Conservation (phyloP, 768 basidiomycete genomes). For the Tricholoma sp. region DNA sequence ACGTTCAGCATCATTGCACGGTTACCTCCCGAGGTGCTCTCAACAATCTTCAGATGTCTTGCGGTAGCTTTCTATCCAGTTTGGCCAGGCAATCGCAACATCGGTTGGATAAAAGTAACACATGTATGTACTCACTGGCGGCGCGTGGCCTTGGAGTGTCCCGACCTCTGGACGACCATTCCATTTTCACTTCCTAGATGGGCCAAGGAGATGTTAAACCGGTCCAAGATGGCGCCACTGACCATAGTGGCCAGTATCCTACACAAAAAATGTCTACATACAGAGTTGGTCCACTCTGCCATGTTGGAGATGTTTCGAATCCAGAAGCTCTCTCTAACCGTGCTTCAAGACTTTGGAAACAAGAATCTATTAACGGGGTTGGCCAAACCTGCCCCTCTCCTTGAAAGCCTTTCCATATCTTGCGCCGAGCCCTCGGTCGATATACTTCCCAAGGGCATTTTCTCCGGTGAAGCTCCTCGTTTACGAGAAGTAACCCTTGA, state of each 20-base stretch:
- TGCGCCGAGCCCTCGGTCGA: not conserved
- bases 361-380: not conserved
- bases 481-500: conserved; percentile 32
- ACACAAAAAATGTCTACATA: not conserved
- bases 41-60: conserved; percentile 3
- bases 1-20: conserved; percentile 1
- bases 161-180: conserved; percentile 3
- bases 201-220: conserved; percentile 3
- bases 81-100: not conserved
- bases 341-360: not conserved
- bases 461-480: conserved; percentile 26
- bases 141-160: conserved; percentile 1
- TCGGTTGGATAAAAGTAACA: conserved; percentile 3
- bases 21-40: conserved; percentile 7
- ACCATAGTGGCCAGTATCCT: not conserved
- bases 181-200: not conserved
- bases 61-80: not conserved
- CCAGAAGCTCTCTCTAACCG: not conserved
- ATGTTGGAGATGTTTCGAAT: not conserved
- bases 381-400: conserved; percentile 1
- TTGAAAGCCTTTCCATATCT: not conserved
- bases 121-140: conserved; percentile 11
- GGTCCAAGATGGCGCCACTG: conserved; percentile 6
- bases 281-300: not conserved
- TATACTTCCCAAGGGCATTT: conserved; percentile 21